A percentile compares a stretch with the other conserved stretches of the same genome.
These are phyloP conservation scores for Colletotrichum sp. DNA, from an alignment of 2,329 filamentous ascomycete species.

Conservation along the genomic window DNA sequence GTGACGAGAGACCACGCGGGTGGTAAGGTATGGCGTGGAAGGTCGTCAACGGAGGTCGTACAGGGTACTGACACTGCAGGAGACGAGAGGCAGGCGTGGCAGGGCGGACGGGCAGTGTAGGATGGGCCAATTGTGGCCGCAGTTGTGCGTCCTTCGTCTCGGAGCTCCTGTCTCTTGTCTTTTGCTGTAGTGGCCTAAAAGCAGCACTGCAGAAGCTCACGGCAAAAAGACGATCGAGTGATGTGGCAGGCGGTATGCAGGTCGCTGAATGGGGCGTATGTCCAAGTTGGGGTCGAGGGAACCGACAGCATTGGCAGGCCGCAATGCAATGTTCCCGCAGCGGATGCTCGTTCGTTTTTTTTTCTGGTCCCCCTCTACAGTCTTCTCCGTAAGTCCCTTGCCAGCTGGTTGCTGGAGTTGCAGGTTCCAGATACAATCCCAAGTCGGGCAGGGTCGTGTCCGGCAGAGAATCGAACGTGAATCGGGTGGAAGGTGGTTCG, in stretches of 20 bases:
- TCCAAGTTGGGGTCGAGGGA: constrained; percentile 31
- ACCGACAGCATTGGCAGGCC: constrained; percentile 24
- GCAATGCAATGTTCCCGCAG: constrained; percentile 12
- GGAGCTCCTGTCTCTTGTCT: constrained; percentile 25
- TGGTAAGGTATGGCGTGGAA: neutral
- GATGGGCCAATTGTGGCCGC: constrained; percentile 20
- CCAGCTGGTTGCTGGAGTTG: neutral
- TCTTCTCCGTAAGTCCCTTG: neutral
- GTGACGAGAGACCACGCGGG: neutral
- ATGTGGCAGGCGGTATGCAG: constrained; percentile 53
- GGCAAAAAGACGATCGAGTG: constrained; percentile 41
- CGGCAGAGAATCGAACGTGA: constrained; percentile 7
- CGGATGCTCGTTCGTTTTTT: constrained; percentile 12
- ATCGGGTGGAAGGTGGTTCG: constrained; percentile 11
- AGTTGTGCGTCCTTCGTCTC: constrained; percentile 12
- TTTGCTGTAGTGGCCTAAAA: constrained; percentile 35
- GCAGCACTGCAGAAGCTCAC: constrained; percentile 45
- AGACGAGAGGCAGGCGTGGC: constrained; percentile 7
- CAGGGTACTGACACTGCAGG: constrained; percentile 15
- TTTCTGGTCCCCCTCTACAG: neutral
- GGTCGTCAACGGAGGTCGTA: constrained; percentile 8
- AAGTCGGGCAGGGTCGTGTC: constrained; percentile 2
- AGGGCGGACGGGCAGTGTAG: constrained; percentile 14
- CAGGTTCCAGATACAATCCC: neutral
- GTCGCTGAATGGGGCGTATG: constrained; percentile 46